Evolutionary conservation across 371 early-diverging fungal genomes (phyloP).

Genomic region (Blyttiomyces sp.): DNA sequence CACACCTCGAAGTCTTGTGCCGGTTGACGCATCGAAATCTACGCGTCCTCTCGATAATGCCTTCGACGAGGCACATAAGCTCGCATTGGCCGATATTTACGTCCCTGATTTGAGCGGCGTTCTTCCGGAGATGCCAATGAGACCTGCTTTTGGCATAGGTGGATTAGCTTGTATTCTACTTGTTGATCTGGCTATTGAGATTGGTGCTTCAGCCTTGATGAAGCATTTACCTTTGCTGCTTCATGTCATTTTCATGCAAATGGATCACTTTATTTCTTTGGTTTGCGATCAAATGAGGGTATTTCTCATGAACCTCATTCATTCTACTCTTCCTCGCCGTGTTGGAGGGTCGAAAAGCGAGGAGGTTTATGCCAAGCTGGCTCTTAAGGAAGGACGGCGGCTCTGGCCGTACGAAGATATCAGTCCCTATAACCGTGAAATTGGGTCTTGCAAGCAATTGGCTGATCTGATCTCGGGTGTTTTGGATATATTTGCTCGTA

Average conservation of each 20-base stretch:
- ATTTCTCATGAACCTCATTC: slow-evolving; percentile 77
- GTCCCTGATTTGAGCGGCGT: slow-evolving; percentile 68
- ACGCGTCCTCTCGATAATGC: too few species aligned
- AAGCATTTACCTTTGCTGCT: slow-evolving; percentile 71
- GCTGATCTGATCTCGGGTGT: slow-evolving; percentile 49
- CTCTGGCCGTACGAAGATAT: slow-evolving; percentile 82
- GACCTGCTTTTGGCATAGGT: slow-evolving; percentile 73
- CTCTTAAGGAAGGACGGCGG: slow-evolving; percentile 71
- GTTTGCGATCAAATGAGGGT: slow-evolving; percentile 78
- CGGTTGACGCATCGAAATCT: slow-evolving; percentile 43
- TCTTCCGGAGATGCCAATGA: slow-evolving; percentile 60
- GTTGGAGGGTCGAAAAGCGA: background rate
- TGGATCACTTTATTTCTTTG: slow-evolving; percentile 73
- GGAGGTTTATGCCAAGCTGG: slow-evolving; percentile 58
- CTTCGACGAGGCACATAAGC: too few species aligned
- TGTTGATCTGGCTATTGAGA: slow-evolving; percentile 77
- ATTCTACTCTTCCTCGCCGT: slow-evolving; percentile 50
- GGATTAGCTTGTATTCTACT: slow-evolving; percentile 75
- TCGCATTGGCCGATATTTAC: slow-evolving; percentile 17
- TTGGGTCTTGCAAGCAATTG: slow-evolving; percentile 37
- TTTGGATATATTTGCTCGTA: slow-evolving; percentile 55
- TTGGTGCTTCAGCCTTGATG: slow-evolving; percentile 56
- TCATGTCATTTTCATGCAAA: slow-evolving; percentile 74
- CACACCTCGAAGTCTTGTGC: slow-evolving; percentile 75
- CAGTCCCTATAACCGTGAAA: slow-evolving; percentile 56